phyloP scores from a whole-genome alignment of 2,329 filamentous ascomycete genomes.

The Lizonia empirigonia region DNA sequence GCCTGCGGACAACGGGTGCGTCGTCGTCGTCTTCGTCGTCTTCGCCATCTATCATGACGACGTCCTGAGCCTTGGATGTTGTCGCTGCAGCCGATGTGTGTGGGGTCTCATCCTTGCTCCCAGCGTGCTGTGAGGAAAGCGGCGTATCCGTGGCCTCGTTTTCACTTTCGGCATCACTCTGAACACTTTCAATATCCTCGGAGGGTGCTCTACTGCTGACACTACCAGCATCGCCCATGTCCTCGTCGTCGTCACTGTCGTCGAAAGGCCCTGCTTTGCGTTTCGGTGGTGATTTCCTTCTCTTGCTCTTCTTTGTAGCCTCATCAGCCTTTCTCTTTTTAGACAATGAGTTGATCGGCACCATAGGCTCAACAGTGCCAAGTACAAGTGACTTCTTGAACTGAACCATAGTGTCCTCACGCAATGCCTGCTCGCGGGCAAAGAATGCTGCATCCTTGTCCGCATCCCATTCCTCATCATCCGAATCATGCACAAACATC shows the following conservation, averaged over 20 bases:
- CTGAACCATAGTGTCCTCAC: conserved; percentile 60
- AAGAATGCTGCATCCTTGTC: conserved; percentile 79
- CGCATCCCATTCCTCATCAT: conserved; percentile 86
- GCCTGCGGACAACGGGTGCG: conserved; percentile 40
- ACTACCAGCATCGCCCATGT: conserved; percentile 26
- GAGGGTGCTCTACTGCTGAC: conserved; percentile 39
- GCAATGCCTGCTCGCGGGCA: conserved; percentile 70
- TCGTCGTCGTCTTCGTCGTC: conserved; percentile 51
- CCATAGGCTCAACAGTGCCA: conserved; percentile 44
- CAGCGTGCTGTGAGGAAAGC: conserved; percentile 46
- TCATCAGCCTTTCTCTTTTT: conserved; percentile 46
- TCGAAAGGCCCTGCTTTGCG: conserved; percentile 37
- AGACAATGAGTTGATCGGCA: conserved; percentile 37
- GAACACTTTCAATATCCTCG: conserved; percentile 21
- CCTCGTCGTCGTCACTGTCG: conserved; percentile 35
- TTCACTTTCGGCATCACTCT: conserved; percentile 33
- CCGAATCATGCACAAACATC: conserved; percentile 78
- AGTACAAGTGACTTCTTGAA: conserved; percentile 55
- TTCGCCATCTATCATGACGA: conserved; percentile 34
- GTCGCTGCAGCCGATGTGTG: conserved; percentile 2
- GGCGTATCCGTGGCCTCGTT: conserved; percentile 49
- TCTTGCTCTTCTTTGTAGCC: conserved; percentile 32
- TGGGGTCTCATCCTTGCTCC: conserved; percentile 23
- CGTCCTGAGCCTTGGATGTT: conserved; percentile 22
- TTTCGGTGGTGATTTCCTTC: conserved; percentile 40